A percentile compares a stretch with the other conserved stretches of the same genome.
Conservation (phyloP, 1,139 yeast genomes). For the Scheffersomyces titani region DNA sequence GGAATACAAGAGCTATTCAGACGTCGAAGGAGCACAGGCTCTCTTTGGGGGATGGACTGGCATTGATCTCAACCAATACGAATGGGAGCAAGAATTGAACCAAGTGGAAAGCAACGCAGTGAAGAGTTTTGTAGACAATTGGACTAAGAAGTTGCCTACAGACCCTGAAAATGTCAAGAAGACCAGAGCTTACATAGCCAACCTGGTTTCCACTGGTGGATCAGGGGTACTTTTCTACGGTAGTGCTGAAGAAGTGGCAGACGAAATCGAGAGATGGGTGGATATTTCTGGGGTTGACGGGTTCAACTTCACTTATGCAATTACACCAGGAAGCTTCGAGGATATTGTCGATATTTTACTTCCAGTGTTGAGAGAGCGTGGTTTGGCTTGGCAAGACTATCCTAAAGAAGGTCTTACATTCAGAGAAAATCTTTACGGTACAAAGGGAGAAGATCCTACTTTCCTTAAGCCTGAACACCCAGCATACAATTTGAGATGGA, state of each 20-base stretch:
- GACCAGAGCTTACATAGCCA: conserved; percentile 27
- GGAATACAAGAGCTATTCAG: conserved; percentile 33
- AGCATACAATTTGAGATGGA: conserved; percentile 43
- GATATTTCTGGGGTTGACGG: conserved; percentile 32
- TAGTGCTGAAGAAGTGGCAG: conserved; percentile 25
- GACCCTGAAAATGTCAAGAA: conserved; percentile 24
- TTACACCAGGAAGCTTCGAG: conserved; percentile 28
- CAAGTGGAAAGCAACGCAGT: conserved; percentile 31
- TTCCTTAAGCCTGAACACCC: conserved; percentile 26
- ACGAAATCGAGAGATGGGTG: conserved; percentile 32
- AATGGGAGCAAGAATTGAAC: conserved; percentile 28
- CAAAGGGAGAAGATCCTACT: conserved; percentile 6
- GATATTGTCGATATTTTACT: conserved; percentile 28
- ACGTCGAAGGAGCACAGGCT: conserved; percentile 41
- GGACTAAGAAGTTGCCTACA: conserved; percentile 33
- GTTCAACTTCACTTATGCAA: conserved; percentile 29
- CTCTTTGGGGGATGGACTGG: conserved; percentile 41
- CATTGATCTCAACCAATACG: conserved; percentile 32
- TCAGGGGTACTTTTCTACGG: conserved; percentile 29
- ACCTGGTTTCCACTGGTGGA: conserved; percentile 31
- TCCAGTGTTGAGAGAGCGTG: conserved; percentile 27
- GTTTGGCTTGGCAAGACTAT: conserved; percentile 30
- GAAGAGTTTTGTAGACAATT: conserved; percentile 27
- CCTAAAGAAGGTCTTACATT: conserved; percentile 22
- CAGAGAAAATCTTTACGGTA: conserved; percentile 24